Evolutionary conservation across 2,329 filamentous ascomycete genomes (phyloP).

Genomic region (Sphaerulina vaccinii): DNA sequence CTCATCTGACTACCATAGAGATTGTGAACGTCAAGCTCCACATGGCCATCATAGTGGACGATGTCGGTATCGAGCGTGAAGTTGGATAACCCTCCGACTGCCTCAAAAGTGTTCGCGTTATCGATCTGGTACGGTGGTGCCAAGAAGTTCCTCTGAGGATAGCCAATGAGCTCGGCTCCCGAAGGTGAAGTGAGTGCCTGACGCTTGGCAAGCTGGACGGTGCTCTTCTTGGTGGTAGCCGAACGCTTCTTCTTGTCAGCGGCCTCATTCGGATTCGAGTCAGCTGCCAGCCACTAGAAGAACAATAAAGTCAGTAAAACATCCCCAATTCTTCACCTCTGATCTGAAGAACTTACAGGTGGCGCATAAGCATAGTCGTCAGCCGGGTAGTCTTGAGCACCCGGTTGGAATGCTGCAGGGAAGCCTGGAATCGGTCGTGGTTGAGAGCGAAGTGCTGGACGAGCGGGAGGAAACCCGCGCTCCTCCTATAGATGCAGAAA

Average conservation of each 20-base stretch:
- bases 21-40: slow-evolving; percentile 74
- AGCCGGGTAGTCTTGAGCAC: slow-evolving; percentile 24
- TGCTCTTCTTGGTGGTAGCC: neutral
- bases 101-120: slow-evolving; percentile 45
- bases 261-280: slow-evolving; percentile 29
- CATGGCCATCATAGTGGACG: slow-evolving; percentile 64
- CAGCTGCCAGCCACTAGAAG: slow-evolving; percentile 42
- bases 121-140: slow-evolving; percentile 65
- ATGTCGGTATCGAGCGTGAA: slow-evolving; percentile 63
- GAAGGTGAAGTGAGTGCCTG: slow-evolving; percentile 16
- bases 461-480: slow-evolving; percentile 56
- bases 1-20: slow-evolving; percentile 77
- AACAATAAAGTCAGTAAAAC: too few species aligned
- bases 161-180: slow-evolving; percentile 19
- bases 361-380: slow-evolving; percentile 31
- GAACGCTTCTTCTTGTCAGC: slow-evolving; percentile 18
- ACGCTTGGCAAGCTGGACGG: slow-evolving; percentile 12
- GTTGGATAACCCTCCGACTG: slow-evolving; percentile 46
- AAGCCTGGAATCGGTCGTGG: slow-evolving; percentile 69
- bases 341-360: too few species aligned
- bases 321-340: too few species aligned
- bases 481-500: slow-evolving; percentile 19
- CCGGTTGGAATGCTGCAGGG: slow-evolving; percentile 64
- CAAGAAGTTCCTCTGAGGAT: slow-evolving; percentile 52
- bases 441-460: slow-evolving; percentile 59